Evolutionary conservation across 108 stramenopile species (phyloP), one percentile per base, ranked within the genome.

Genomic region (Skeletonema menzelii): DNA sequence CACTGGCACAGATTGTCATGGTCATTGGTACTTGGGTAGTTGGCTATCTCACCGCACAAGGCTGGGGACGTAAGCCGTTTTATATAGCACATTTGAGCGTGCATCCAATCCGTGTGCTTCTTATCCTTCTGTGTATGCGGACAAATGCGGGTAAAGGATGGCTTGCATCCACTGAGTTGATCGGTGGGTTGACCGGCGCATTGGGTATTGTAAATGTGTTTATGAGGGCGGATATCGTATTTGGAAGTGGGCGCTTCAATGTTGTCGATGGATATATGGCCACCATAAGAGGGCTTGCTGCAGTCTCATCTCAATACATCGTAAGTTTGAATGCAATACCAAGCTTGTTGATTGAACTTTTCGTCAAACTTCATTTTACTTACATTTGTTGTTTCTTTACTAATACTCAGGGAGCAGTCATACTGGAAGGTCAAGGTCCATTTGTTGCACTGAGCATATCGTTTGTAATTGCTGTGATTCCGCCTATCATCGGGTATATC

Each of bases 211-310:
- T 76, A 26, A 76, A 76, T 70, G 69, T 55, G 24, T 76, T 76
- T 32, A 76, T 76, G 75, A 35, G 68, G 58, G 75, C 75, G 22
- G 75, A 76, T 70, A 76, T 76, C 8, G 30, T 70, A 1, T 70
- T 76, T 63, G 75, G 75, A 31, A 61, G 58, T 38, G 75, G 75
- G 11, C 69, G 75, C 8, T 70, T 76, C 75, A 76, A 76, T 49
- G 75, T 76, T 20, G 75, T 76, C 10, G 74, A 76, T 56, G 75
- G 75, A 8, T 70, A 67, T 35, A 66, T 55, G 31, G 75, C 75
- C 15, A 76, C 75, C 11, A 63, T 76, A 10, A 34, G 75, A 17
- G 75, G 75, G 4, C 19, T 76, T 15, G 69, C 69, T 8, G 75
- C 75, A 26, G 66, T 66, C 2, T 70, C 69, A 15, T 70, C 69